These are phyloP conservation scores for Penicillium pancosmium DNA, from an alignment of 495 filamentous ascomycete species.

Conservation along the genomic window DNA sequence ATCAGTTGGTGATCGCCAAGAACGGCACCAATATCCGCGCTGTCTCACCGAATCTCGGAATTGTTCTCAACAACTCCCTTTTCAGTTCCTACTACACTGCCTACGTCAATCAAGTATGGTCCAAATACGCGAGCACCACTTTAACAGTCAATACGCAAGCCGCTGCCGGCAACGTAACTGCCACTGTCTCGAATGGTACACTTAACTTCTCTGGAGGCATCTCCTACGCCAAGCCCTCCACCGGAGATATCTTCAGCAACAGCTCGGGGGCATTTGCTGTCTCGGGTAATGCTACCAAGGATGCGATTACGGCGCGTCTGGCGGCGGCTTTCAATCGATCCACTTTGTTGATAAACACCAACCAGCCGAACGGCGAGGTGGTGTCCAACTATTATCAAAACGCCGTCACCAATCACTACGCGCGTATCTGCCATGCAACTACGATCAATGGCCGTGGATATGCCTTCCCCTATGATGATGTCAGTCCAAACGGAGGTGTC, in stretches of 20 bases:
- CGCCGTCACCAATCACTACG: constrained; percentile 70
- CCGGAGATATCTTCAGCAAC: constrained; percentile 71
- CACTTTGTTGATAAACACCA: constrained; percentile 53
- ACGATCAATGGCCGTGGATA: constrained; percentile 68
- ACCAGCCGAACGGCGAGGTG: constrained; percentile 53
- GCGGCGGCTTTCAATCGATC: constrained; percentile 70
- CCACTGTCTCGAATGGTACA: constrained; percentile 48
- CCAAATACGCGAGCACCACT: constrained; percentile 51
- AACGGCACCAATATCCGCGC: constrained; percentile 60
- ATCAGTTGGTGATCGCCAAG: constrained; percentile 57
- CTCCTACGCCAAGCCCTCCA: constrained; percentile 58
- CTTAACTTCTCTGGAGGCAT: constrained; percentile 55
- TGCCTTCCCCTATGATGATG: constrained; percentile 81
- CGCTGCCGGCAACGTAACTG: constrained; percentile 51
- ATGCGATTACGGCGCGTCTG: constrained; percentile 64
- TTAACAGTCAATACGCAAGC: constrained; percentile 69
- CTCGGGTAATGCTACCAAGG: constrained; percentile 46
- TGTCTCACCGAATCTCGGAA: constrained; percentile 67
- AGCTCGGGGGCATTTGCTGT: constrained; percentile 68
- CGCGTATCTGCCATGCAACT: constrained; percentile 64
- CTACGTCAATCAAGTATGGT: constrained; percentile 68
- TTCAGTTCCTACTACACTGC: constrained; percentile 64
- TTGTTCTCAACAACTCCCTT: constrained; percentile 54
- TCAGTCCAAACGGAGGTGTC: constrained; percentile 54
- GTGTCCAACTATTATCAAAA: constrained; percentile 56